Evolutionary conservation across 352 stramenopile genomes (phyloP), one percentile per base, ranked within the genome.

Genomic region (Pythium vanterpoolii): DNA sequence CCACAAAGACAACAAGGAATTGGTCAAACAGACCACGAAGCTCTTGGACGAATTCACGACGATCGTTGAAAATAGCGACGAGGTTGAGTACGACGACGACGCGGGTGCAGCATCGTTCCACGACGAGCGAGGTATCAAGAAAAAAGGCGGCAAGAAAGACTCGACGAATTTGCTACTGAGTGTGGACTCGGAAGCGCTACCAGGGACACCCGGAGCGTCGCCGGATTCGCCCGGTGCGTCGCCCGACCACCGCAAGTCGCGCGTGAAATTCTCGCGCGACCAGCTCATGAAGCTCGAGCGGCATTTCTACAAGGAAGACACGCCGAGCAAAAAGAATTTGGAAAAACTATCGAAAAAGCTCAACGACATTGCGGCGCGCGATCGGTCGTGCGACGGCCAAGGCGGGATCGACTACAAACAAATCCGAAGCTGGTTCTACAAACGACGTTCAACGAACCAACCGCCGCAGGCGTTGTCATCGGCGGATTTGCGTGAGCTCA

Each of bases 391-490:
- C 28, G 78, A 90, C 40, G 71, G 56, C 42, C 79, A 90, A 50
- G 68, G 74, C 21, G 77, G 71, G 16, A 89, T 90, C 50, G 85
- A 94, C 65, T 92, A 93, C 72, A 94, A 94, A 68, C 85, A 94
- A 54, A 84, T 94, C 47, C 78, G 85, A 5, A 89, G 85, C 59
- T 94, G 85, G 85, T 94, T 94, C 66, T 94, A 94, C 72, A 94
- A 94, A 64, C 77, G 85, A 14, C 76, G 83, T 46, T 90, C 83
- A 5, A 85, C 79, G 13, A 90, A 92, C 36, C 76, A 88, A 43
- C 83, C 79, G 40, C 83, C 83, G 36, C 83, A 92, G 62, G 79
- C 80, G 19, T 58, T 92, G 13, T 83, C 73, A 21, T 62, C 68
- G 8, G 69, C 80, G 11, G 83, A 89, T 58, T 62, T 89, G 16